Conservation (phyloP, 2,329 filamentous ascomycete species). For the Didymella keratinophila region DNA sequence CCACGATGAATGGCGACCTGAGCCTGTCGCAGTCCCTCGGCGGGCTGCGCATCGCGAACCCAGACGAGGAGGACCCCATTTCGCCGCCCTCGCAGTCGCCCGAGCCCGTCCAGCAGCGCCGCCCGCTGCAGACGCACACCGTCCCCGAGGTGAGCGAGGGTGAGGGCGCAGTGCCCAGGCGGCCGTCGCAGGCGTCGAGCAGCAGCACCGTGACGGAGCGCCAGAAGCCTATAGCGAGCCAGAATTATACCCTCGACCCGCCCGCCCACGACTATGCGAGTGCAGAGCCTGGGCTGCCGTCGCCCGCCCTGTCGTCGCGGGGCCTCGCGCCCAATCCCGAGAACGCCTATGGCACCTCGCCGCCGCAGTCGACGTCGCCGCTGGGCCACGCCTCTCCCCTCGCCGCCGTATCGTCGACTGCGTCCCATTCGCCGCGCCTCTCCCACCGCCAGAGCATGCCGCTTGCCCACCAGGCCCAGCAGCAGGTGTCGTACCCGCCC, state of each 20-base stretch:
- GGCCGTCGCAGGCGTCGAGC: constrained; percentile 42
- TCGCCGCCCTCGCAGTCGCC: constrained; percentile 42
- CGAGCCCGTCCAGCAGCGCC: constrained; percentile 22
- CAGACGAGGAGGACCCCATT: constrained; percentile 71
- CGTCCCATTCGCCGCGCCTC: constrained; percentile 46
- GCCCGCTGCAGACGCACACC: constrained; percentile 15
- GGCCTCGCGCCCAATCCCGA: constrained; percentile 54
- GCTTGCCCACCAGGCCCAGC: constrained; percentile 52
- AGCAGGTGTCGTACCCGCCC: constrained; percentile 45
- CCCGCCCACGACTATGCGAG: constrained; percentile 37
- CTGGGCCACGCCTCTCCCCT: constrained; percentile 33
- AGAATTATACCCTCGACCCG: constrained; percentile 24
- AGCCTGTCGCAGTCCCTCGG: constrained; percentile 92
- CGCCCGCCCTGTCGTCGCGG: constrained; percentile 42
- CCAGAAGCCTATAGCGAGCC: constrained; percentile 18
- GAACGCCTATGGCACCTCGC: constrained; percentile 47
- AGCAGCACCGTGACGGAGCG: constrained; percentile 51
- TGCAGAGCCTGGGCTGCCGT: constrained; percentile 36
- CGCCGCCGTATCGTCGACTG: constrained; percentile 33
- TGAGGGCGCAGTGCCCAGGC: constrained; percentile 20
- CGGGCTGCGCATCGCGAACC: constrained; percentile 95
- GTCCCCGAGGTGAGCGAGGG: constrained; percentile 4
- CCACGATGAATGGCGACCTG: constrained; percentile 85
- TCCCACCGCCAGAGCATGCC: constrained; percentile 55
- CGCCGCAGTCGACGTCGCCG: constrained; percentile 35